Base-by-base conservation (phyloP, 2,329 filamentous ascomycete genomes). In the Sarocladiaceae sp. region DNA sequence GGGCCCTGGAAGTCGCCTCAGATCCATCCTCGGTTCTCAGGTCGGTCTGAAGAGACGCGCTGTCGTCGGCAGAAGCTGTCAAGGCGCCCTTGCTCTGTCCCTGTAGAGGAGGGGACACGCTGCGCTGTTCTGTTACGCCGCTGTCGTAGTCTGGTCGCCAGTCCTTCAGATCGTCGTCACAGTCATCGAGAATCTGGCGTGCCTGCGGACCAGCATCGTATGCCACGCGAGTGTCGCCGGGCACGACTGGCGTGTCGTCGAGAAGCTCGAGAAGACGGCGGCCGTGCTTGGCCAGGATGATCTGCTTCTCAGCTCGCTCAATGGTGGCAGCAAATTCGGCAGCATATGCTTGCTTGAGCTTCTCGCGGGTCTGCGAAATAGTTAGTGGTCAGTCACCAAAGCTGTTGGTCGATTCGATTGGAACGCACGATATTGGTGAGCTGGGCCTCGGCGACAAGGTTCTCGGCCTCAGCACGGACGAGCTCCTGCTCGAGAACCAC, bases 241-340 rank as follows among this genome's bases (percentile, higher is more conserved):
- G 93, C 1, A 96, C 87, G 26, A 97, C 83, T 0, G 94, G 90
- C 0, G 86, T 86, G 66, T 97, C 93, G 62, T 99, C 94, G 11
- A 99, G 81, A 35, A 96, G 80, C 60, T 87, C 84, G 52, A 99
- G 70, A 31, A 99, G 80, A 39, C 90, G 85, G 52, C 90, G 87
- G 18, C 91, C 93, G 66, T 97, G 92, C 62, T 88, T 89, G 53
- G 94, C 93, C 15, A 99, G 81, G 55, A 99, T 89, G 62, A 93
- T 88, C 68, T 99, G 94, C 75, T 97, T 97, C 76, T 97, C 94
- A 22, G 91, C 91, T 28, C 93, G 88, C 76, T 99, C 94, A 61
- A 99, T 96, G 18, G 91, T 89, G 54, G 92, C 91, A 15, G 88
- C 83, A 58, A 96, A 89, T 67, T 97, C 91, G 55, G 88, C 71